A percentile compares a stretch with the other conserved stretches of the same genome.
Conservation (phyloP, 352 stramenopile genomes). For the Stephanocyclus meneghinianus region DNA sequence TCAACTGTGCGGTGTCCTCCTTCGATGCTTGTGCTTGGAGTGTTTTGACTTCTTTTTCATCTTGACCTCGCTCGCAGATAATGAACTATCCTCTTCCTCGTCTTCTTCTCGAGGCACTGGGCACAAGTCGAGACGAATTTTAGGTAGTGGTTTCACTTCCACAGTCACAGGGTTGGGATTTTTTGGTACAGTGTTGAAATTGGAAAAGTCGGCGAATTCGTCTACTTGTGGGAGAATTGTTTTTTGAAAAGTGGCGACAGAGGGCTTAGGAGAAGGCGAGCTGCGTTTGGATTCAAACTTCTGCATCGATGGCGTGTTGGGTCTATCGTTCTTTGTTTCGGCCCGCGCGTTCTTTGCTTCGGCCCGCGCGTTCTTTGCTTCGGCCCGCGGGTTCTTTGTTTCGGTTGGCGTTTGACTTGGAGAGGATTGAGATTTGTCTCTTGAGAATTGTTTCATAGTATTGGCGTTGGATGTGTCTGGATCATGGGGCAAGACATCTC, state of each 20-base stretch:
- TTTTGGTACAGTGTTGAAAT: conserved; percentile 33
- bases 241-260: conserved; percentile 9
- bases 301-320: conserved; percentile 29
- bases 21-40: conserved; percentile 38
- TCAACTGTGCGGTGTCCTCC: background rate
- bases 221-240: conserved; percentile 20
- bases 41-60: conserved; percentile 56
- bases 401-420: conserved; percentile 17
- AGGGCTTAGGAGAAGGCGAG: background rate
- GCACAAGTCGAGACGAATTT: conserved; percentile 80
- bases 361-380: conserved; percentile 8
- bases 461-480: conserved; percentile 1
- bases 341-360: conserved; percentile 11
- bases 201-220: conserved; percentile 49
- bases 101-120: conserved; percentile 80
- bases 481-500: conserved; percentile 36
- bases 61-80: conserved; percentile 25
- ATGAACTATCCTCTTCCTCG: conserved; percentile 65
- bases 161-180: conserved; percentile 65
- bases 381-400: conserved; percentile 9
- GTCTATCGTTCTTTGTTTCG: conserved; percentile 25
- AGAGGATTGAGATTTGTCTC: conserved; percentile 8
- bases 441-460: conserved; percentile 20
- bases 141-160: conserved; percentile 81
- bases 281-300: conserved; percentile 38